Base-by-base conservation (phyloP, 257 asterid species). In the Forsythia suspensa region DNA sequence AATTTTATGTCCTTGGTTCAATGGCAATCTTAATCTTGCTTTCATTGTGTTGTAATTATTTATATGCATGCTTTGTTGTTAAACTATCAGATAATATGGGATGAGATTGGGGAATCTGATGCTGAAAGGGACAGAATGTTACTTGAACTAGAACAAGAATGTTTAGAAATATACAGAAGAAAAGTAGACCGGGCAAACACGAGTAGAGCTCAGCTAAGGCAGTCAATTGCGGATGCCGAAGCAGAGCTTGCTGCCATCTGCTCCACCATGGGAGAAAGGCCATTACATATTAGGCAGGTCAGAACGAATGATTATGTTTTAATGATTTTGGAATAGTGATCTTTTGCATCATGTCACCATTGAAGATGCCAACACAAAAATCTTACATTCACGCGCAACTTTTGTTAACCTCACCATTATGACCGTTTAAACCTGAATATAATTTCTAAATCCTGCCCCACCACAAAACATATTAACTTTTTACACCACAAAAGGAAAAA, bases 211-310 rank as follows among this genome's bases (percentile, higher is more conserved):
- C 98, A 94, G 89, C 87, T 96, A 80, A 86, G 97, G 86, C 95
- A 88, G 83, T 97, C 94, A 67, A 96, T 96, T 92, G 98, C 99
- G 75, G 96, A 96, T 78, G 90, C 99, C 8, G 99, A 96, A 88
- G 95, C 98, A 4, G 97, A 96, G 86, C 91, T 96, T 70, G 99
- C 99, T 70, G 88, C 87, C 71, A 90, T 96, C 68, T 96, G 98
- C 82, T 85, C 98, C 66, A 84, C 97, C 3, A 90, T 94, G 97
- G 99, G 99, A 65, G 98, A 96, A 89, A 87, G 89, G 71, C 97
- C 98, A 9, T 96, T 96, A 37, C 97, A 94, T 85, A 91, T 86
- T 87, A 89, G 97, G 73, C 98, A 92, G 98, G 98, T 91, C 37
- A 80, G 90, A 13, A 21, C 16, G 3, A 21, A 24, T 24, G 11